Percentiles rank a stretch among this genome's conserved stretches.
Evolutionary conservation across 495 filamentous ascomycete genomes (phyloP).

Genomic region (Penicillium ochrochloron): DNA sequence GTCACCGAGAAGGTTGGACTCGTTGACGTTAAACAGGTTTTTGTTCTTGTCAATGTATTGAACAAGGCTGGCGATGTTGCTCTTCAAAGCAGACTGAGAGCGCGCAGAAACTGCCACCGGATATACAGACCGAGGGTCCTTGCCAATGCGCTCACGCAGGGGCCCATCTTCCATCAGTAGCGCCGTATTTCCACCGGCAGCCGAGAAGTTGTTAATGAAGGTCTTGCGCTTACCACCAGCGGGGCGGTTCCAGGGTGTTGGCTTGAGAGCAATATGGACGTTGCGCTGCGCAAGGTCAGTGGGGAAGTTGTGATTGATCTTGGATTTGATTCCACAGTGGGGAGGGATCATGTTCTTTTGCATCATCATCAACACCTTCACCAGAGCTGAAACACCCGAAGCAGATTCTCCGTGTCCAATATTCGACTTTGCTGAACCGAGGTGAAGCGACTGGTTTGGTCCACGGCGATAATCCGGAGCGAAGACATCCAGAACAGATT

Average conservation of each 20-base stretch:
- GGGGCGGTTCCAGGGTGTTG: constrained; percentile 65
- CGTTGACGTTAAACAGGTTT: constrained; percentile 44
- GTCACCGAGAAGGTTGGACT: constrained; percentile 42
- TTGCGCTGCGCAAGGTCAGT: constrained; percentile 74
- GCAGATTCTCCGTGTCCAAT: constrained; percentile 90
- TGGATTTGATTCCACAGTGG: constrained; percentile 85
- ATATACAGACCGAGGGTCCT: constrained; percentile 58
- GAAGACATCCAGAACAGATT: constrained; percentile 78
- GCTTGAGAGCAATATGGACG: constrained; percentile 67
- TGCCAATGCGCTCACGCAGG: constrained; percentile 39
- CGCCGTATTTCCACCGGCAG: constrained; percentile 59
- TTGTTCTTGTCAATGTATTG: constrained; percentile 57
- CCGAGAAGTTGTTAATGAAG: constrained; percentile 72
- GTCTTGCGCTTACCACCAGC: constrained; percentile 66
- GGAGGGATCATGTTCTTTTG: constrained; percentile 81
- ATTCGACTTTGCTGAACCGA: constrained; percentile 88
- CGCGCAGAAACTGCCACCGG: constrained; percentile 58
- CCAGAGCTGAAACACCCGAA: constrained; percentile 79
- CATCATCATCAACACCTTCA: constrained; percentile 89
- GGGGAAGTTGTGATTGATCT: constrained; percentile 82
- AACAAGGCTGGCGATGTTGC: constrained; percentile 56
- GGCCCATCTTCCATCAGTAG: constrained; percentile 61
- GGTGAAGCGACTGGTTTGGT: constrained; percentile 70
- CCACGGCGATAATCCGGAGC: constrained; percentile 71
- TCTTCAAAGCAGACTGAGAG: constrained; percentile 57